Base-by-base conservation (phyloP, 106 monocot species). In the Dendrobium officinale region DNA sequence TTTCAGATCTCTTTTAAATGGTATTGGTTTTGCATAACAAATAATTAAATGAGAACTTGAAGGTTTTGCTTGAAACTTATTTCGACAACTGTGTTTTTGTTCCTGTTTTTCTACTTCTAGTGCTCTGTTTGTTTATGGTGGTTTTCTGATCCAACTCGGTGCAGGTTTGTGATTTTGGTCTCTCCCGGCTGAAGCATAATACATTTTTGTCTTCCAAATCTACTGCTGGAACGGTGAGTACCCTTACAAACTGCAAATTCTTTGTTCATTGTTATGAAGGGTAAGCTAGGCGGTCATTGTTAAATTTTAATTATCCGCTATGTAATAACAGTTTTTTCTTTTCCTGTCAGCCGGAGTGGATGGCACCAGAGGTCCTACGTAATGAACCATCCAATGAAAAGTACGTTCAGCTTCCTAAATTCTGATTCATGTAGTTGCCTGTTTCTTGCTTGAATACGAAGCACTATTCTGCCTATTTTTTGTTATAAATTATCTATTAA, bases 331-430 rank as follows among this genome's bases (percentile, higher is more conserved):
- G 6, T 75, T 75, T n/a, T 42, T 13, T 40, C 17, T 44, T 75
- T 19, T 26, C 42, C 15, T 75, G 44, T 20, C 84, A 97, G 97
- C 94, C 97, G 31, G 97, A 97, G 80, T 97, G 97, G 97, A 97
- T 97, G 97, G 97, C 97, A 77, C 97, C 97, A 42, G 97, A 97
- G 82, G 97, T 97, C 59, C 82, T 97, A 78, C 90, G 97, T 26
- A 97, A 97, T 81, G 97, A 97, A 80, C 90, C 86, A 66, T 97
- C 97, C 56, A 94, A 97, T 83, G 97, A 97, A 67, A 97, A 97
- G 97, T 97, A 81, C 86, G 90, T 84, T 75, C 64, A 26, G 9
- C n/a, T 66, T 66, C n/a, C 26, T n/a, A 26, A 22, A 20, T 61
- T 61, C 48, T 9, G 48, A 9, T 48, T 48, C 7, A 10, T 48